A percentile compares a stretch with the other conserved stretches of the same genome.
phyloP scores from a whole-genome alignment of 257 asterid genomes.

The Datura wrightii region DNA sequence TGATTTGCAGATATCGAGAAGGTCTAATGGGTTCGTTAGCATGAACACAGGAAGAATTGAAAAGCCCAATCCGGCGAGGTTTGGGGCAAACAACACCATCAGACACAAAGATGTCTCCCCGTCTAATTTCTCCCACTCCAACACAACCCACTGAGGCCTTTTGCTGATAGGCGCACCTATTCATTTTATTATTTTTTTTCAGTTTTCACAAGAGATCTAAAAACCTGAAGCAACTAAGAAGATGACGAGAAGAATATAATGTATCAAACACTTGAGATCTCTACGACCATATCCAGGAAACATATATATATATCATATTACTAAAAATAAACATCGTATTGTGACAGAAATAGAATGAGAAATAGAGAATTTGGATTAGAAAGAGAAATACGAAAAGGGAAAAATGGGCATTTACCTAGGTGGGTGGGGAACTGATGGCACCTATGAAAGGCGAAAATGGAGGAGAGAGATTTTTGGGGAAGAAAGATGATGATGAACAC shows the following conservation, averaged over 20 bases:
- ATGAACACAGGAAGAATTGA: not conserved
- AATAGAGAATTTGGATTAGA: too few relatives aligned
- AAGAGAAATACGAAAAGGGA: not conserved
- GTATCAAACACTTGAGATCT: not conserved
- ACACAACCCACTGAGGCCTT: not conserved
- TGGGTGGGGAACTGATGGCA: not conserved
- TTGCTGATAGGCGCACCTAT: not conserved
- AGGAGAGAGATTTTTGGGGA: not conserved
- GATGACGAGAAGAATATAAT: not conserved
- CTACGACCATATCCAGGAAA: not conserved
- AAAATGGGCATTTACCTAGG: not conserved
- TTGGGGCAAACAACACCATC: slow-evolving; percentile 32
- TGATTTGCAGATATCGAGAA: not conserved
- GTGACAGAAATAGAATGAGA: not conserved
- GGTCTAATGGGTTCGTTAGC: not conserved
- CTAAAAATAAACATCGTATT: not conserved
- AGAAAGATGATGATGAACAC: too few relatives aligned
- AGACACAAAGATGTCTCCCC: not conserved
- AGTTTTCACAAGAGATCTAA: not conserved
- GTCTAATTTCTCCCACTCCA: slow-evolving; percentile 7
- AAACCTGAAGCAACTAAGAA: not conserved
- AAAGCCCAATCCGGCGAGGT: not conserved
- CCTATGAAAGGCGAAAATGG: slow-evolving; percentile 11
- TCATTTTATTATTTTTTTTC: not conserved
- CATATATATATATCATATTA: not conserved